A percentile compares a stretch with the other conserved stretches of the same genome.
phyloP scores from a whole-genome alignment of 371 early-diverging fungal species.

The Entomophthora muscae region DNA sequence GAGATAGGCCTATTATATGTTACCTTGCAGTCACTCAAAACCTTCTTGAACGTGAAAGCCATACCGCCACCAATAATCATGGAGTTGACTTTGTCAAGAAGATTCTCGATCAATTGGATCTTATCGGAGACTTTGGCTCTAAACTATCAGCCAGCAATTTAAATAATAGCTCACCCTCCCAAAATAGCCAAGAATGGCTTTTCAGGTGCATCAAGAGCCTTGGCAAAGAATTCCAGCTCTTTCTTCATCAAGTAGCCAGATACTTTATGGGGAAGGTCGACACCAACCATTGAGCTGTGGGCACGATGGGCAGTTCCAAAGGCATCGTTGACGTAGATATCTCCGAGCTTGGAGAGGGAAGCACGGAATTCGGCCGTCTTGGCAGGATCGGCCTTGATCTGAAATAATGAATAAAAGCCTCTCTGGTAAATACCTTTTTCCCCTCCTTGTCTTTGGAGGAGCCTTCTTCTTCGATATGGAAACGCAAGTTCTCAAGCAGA shows the following conservation, averaged over 20 bases:
- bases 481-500: slow-evolving; percentile 95
- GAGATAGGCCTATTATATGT: background rate
- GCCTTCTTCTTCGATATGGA: slow-evolving; percentile 98
- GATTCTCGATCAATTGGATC: slow-evolving; percentile 92
- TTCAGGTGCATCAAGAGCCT: slow-evolving; percentile 83
- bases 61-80: slow-evolving; percentile 95
- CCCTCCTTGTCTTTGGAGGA: slow-evolving; percentile 77
- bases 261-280: slow-evolving; percentile 73
- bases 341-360: slow-evolving; percentile 83
- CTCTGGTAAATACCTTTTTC: slow-evolving; percentile 39
- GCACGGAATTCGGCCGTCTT: slow-evolving; percentile 73
- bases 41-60: slow-evolving; percentile 96
- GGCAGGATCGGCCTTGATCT: slow-evolving; percentile 65
- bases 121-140: slow-evolving; percentile 97
- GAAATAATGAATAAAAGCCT: slow-evolving; percentile 11
- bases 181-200: slow-evolving; percentile 94
- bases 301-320: slow-evolving; percentile 98
- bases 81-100: slow-evolving; percentile 76
- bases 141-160: slow-evolving; percentile 5
- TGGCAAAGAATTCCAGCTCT: slow-evolving; percentile 95
- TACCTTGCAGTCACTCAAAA: slow-evolving; percentile 58
- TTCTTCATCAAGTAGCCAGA: slow-evolving; percentile 98
- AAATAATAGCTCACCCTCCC: slow-evolving; percentile 50
- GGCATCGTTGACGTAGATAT: slow-evolving; percentile 96
- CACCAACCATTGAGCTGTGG: slow-evolving; percentile 92